Evolutionary conservation across 371 early-diverging fungal genomes (phyloP).

Genomic region (Mortierella sp.): DNA sequence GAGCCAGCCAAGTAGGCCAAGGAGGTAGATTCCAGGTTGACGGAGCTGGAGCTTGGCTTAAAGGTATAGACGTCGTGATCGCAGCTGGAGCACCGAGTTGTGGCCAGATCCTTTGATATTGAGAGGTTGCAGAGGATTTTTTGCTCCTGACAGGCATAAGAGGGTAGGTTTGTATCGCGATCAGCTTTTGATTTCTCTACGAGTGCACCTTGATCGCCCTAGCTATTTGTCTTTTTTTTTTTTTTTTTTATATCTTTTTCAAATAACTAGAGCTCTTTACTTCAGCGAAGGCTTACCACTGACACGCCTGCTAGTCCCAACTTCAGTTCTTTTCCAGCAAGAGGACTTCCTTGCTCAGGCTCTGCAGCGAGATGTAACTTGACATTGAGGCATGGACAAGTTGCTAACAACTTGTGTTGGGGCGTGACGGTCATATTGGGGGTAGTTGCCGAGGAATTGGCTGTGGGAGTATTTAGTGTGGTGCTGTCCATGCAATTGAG

Average conservation of each 20-base stretch:
- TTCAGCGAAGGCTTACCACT: conserved; percentile 32
- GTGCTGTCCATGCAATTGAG: conserved; percentile 10
- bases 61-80: conserved; percentile 47
- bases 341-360: conserved; percentile 6
- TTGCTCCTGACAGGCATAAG: conserved; percentile 33
- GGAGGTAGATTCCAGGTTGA: conserved; percentile 39
- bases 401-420: conserved; percentile 25
- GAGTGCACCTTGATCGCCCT: not conserved
- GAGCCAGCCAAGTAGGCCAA: conserved; percentile 38
- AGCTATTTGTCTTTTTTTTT: too few species aligned
- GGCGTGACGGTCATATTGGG: conserved; percentile 21
- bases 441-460: not conserved
- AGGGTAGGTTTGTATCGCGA: not conserved
- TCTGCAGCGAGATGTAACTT: conserved; percentile 44
- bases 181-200: not conserved
- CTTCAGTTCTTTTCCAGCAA: conserved; percentile 31
- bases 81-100: conserved; percentile 40
- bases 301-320: conserved; percentile 53
- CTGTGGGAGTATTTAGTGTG: conserved; percentile 1
- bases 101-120: conserved; percentile 33
- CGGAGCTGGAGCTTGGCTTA: conserved; percentile 25
- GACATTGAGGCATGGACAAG: conserved; percentile 55
- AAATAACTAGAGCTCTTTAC: too few species aligned
- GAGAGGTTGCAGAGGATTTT: conserved; percentile 51
- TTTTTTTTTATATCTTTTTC: too few species aligned